These are phyloP conservation scores for Colletotrichum nymphaeae DNA, from an alignment of 2,329 filamentous ascomycete genomes.

Conservation along the genomic window DNA sequence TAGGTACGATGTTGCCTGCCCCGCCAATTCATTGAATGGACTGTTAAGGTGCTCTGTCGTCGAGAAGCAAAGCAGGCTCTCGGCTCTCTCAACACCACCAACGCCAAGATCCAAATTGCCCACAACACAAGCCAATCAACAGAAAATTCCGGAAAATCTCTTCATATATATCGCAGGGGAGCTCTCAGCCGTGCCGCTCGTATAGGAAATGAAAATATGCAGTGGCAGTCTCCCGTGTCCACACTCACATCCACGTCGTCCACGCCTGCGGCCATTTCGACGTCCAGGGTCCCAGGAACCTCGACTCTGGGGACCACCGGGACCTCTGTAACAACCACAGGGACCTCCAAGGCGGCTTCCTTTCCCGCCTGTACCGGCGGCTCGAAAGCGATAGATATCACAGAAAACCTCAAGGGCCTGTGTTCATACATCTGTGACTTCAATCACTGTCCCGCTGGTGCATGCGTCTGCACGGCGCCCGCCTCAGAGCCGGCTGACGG, in stretches of 20 bases:
- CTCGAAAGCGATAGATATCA: not conserved
- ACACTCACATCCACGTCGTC: too few relatives aligned
- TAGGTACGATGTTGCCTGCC: too few relatives aligned
- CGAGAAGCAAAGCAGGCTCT: not conserved
- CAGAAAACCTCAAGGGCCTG: constrained; percentile 6
- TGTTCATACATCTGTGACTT: constrained; percentile 9
- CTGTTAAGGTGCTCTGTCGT: not conserved
- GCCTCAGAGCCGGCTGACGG: not conserved
- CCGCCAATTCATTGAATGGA: too few relatives aligned
- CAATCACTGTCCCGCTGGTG: not conserved
- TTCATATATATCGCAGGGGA: not conserved
- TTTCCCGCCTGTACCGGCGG: not conserved
- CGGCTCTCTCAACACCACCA: not conserved
- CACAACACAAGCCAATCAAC: not conserved
- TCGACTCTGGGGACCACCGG: too few relatives aligned
- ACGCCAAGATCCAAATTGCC: not conserved
- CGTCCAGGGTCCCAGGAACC: too few relatives aligned
- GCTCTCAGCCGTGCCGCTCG: not conserved
- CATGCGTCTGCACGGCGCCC: not conserved
- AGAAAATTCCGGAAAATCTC: not conserved
- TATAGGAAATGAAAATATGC: not conserved
- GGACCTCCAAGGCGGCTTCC: not conserved
- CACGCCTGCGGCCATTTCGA: too few relatives aligned
- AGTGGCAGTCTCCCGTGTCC: not conserved
- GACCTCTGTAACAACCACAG: too few relatives aligned